A percentile compares a stretch with the other conserved stretches of the same genome.
phyloP scores from a whole-genome alignment of 306 rosid genomes.

The Pyrus pyrifolia region DNA sequence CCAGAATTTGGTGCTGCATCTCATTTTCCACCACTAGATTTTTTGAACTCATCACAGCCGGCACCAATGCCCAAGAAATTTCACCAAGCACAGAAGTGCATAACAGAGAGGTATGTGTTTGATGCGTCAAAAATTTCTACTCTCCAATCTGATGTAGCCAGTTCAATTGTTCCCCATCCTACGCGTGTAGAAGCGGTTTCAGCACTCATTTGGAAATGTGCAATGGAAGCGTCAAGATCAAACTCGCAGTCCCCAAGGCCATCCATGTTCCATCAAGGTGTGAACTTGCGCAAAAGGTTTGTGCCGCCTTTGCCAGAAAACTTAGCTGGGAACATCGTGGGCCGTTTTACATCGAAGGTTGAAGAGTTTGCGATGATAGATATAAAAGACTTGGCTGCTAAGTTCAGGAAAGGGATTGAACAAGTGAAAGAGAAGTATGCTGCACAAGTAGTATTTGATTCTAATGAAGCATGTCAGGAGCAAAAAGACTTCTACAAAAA shows the following conservation, averaged over 20 bases:
- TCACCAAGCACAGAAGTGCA: background rate
- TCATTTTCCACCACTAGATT: background rate
- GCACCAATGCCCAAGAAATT: too few relatives aligned
- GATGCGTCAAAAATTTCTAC: slow-evolving; percentile 9
- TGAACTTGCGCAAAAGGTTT: background rate
- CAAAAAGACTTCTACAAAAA: too few relatives aligned
- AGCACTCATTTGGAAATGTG: too few relatives aligned
- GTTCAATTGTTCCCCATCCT: background rate
- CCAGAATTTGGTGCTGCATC: background rate
- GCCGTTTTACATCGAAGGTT: background rate
- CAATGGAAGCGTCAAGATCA: too few relatives aligned
- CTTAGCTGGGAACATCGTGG: background rate
- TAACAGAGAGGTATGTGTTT: slow-evolving; percentile 31
- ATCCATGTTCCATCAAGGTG: background rate
- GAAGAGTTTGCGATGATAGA: background rate
- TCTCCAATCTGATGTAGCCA: slow-evolving; percentile 13
- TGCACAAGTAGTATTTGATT: background rate
- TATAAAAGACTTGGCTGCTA: background rate
- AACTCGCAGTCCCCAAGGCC: background rate
- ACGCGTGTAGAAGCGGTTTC: too few relatives aligned
- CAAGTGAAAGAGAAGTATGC: background rate
- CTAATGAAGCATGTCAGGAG: too few relatives aligned
- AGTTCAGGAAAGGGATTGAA: background rate
- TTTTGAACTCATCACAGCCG: background rate
- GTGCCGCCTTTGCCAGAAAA: background rate